Percentiles rank a stretch among this genome's conserved stretches.
phyloP scores from a whole-genome alignment of 108 stramenopile species.

The Schizochytrium sp. region DNA sequence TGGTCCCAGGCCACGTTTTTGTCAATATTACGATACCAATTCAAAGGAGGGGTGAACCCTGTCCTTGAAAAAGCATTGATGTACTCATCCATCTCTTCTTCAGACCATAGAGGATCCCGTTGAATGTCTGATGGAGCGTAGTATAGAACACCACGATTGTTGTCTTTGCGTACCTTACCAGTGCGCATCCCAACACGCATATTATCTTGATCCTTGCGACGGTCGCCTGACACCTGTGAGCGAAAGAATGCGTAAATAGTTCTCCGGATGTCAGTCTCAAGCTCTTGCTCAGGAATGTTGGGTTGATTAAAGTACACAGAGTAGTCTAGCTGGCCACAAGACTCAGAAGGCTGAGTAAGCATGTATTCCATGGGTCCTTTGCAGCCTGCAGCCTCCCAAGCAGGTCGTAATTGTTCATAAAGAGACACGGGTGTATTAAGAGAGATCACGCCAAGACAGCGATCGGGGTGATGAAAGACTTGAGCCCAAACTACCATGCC shows the following conservation, averaged over 20 bases:
- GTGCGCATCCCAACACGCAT: conserved; percentile 55
- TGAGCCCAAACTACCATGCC: conserved; percentile 50
- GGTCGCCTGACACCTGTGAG: conserved; percentile 20
- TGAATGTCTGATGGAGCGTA: background rate
- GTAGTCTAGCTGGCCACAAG: conserved; percentile 58
- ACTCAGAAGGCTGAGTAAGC: conserved; percentile 9
- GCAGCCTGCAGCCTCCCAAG: conserved; percentile 28
- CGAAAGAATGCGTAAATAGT: conserved; percentile 27
- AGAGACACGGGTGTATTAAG: conserved; percentile 20
- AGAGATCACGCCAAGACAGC: background rate
- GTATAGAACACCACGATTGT: conserved; percentile 18
- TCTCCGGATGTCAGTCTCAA: conserved; percentile 2
- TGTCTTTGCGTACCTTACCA: conserved; percentile 40
- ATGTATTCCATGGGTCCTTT: conserved; percentile 52
- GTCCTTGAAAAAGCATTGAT: conserved; percentile 19
- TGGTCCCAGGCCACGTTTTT: conserved; percentile 49
- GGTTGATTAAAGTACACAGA: conserved; percentile 34
- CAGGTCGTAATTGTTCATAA: background rate
- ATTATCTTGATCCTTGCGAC: background rate
- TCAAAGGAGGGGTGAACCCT: background rate
- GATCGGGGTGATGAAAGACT: background rate
- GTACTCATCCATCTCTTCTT: conserved; percentile 48
- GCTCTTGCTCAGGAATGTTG: background rate
- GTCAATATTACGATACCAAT: conserved; percentile 39
- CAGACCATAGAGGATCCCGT: conserved; percentile 50